Evolutionary conservation across 441 rosid genomes (phyloP), one percentile per base, ranked within the genome.

Genomic region (Erodium trifolium): DNA sequence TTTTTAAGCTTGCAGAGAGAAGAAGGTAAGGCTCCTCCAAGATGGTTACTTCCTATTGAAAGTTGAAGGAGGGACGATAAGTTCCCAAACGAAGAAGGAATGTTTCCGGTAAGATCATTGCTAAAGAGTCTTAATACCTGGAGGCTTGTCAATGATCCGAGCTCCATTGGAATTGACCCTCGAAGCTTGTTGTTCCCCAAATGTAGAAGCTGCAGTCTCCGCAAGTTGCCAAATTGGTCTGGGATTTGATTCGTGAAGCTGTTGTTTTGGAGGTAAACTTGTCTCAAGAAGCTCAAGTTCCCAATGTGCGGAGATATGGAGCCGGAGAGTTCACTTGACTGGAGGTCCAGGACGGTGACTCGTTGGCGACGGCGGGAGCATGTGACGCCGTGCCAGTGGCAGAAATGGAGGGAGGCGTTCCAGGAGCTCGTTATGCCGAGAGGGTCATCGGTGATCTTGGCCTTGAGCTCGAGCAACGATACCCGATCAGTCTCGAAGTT

Each of bases 51-150:
- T 6, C 45, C 1, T 0, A 18, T 17, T 8, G 47, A 71, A 3
- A 76, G 7, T 2, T 0, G 1, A 13, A 34, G 0, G 3, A 79
- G 68, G 37, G 72, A 74, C 0, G 80, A 69, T 8, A 73, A 37
- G 53, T 79, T 79, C 6, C 82, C 77, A 0, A 76, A 2, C 27
- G 72, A 73, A 4, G 62, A 7, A 14, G 80, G 80, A 9, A 78
- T 69, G 8, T 1, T 8, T 13, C 78, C 81, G 3, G 55, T 39
- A 16, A 78, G 55, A 43, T 65, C 35, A 53, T 68, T 78, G 4
- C 0, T 2, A 0, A 5, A 19, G 9, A 75, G 0, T 7, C 0
- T 3, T 10, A 75, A 64, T 49, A 8, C 35, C 31, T 67, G 41
- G n/a, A 73, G 76, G 64, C 68, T 63, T 0, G 13, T 1, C 39